A percentile compares a stretch with the other conserved stretches of the same genome.
Evolutionary conservation across 2,329 filamentous ascomycete genomes (phyloP).

Genomic region (Scedosporium apiospermum): DNA sequence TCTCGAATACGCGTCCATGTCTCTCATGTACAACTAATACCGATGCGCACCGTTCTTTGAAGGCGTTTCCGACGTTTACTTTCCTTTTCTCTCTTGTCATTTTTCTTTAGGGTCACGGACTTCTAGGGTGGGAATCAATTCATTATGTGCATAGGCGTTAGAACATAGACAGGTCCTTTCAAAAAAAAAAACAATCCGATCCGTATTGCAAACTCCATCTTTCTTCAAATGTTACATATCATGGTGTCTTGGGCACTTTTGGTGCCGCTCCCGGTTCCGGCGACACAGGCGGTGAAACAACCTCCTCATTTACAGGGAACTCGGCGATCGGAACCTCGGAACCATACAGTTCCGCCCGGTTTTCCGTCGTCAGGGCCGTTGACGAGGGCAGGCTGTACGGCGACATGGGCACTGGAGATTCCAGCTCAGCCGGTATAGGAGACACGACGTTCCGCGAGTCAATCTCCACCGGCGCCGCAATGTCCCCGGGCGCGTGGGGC

Average conservation of each 20-base stretch:
- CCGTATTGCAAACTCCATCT: background rate
- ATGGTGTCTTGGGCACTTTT: background rate
- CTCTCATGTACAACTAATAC: background rate
- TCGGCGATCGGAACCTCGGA: constrained; percentile 16
- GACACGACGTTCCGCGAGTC: constrained; percentile 23
- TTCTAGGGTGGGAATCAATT: background rate
- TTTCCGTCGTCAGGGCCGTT: constrained; percentile 16
- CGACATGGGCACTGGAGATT: constrained; percentile 5
- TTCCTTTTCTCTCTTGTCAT: background rate
- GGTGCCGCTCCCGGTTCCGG: background rate
- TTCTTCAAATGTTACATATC: background rate
- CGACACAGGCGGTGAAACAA: background rate
- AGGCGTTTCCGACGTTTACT: background rate
- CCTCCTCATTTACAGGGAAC: constrained; percentile 1
- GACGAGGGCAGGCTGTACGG: background rate
- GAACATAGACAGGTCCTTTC: background rate
- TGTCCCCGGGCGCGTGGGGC: constrained; percentile 39
- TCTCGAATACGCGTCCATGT: background rate
- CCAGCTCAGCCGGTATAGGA: background rate
- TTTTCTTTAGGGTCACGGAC: background rate
- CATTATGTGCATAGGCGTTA: background rate
- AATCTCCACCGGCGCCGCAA: constrained; percentile 44
- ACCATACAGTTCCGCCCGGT: constrained; percentile 36
- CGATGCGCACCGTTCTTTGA: background rate
- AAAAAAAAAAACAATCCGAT: background rate